Conservation (phyloP, 176 grass and related monocot species). For the Phragmites australis region DNA sequence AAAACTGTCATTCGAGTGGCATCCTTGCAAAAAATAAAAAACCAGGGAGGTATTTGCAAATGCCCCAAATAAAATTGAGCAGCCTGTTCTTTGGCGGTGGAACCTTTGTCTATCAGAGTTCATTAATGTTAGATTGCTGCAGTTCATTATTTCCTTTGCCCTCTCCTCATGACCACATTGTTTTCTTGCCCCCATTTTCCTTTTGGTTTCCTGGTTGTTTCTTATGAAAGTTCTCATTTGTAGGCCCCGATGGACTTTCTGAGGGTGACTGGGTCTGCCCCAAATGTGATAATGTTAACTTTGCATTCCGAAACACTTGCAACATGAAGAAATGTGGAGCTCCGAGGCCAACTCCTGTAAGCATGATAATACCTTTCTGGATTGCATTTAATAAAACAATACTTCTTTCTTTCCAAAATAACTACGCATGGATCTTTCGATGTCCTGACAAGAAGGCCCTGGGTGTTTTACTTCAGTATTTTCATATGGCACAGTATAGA, state of each 20-base stretch:
- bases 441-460: neutral
- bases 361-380: neutral
- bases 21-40: too few relatives aligned
- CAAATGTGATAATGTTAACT: slow-evolving; percentile 88
- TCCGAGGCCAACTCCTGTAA: slow-evolving; percentile 68
- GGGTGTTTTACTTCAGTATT: neutral
- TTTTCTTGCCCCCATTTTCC: neutral
- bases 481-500: neutral
- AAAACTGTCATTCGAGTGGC: too few relatives aligned
- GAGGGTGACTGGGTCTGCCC: slow-evolving; percentile 93
- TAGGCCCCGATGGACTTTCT: slow-evolving; percentile 85
- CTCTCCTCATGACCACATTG: neutral
- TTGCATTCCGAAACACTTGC: slow-evolving; percentile 86
- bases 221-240: slow-evolving; percentile 20
- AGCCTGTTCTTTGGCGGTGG: neutral
- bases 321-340: slow-evolving; percentile 99
- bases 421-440: neutral
- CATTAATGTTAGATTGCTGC: neutral
- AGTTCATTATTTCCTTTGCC: neutral
- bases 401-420: neutral
- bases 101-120: neutral
- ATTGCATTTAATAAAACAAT: neutral
- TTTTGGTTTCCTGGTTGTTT: neutral
- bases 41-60: too few relatives aligned
- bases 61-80: too few relatives aligned